These are phyloP conservation scores for Trichocladium uniseriatum DNA, from an alignment of 495 filamentous ascomycete genomes.

Conservation along the genomic window DNA sequence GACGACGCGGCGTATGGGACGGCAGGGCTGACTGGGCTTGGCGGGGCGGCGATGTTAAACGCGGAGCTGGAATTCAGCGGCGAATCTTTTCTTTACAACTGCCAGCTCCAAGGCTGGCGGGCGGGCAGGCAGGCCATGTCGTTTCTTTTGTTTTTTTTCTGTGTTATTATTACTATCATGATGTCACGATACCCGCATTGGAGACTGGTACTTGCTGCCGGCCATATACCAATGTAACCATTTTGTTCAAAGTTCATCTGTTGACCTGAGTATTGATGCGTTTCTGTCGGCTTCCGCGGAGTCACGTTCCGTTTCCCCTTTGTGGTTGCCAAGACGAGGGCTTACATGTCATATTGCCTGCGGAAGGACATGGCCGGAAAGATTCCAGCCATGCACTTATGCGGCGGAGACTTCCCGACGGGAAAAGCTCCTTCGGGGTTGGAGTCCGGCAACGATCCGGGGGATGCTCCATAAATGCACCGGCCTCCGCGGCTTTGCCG, in stretches of 20 bases:
- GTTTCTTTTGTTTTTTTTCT: neutral
- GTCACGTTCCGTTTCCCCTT: no score
- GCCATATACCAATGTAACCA: neutral
- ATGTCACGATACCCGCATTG: slow-evolving; percentile 13
- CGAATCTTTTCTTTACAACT: neutral
- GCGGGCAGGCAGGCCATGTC: neutral
- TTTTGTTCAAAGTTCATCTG: neutral
- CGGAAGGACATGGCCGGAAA: no score
- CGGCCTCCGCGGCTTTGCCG: no score
- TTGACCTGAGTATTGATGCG: no score
- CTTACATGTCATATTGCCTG: no score
- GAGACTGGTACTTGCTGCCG: neutral
- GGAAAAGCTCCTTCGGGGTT: neutral
- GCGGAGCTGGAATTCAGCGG: neutral
- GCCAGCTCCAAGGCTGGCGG: neutral
- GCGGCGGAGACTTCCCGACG: neutral
- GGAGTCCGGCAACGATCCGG: no score
- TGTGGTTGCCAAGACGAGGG: no score
- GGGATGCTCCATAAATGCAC: no score
- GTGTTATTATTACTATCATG: neutral
- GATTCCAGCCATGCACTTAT: no score
- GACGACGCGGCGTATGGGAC: neutral
- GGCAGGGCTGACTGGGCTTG: neutral
- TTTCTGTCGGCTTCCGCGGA: no score
- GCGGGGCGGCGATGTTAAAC: neutral